Evolutionary conservation across 169 alveolate species (phyloP), one percentile per base, ranked within the genome.

Genomic region (Plasmodium coatneyi): DNA sequence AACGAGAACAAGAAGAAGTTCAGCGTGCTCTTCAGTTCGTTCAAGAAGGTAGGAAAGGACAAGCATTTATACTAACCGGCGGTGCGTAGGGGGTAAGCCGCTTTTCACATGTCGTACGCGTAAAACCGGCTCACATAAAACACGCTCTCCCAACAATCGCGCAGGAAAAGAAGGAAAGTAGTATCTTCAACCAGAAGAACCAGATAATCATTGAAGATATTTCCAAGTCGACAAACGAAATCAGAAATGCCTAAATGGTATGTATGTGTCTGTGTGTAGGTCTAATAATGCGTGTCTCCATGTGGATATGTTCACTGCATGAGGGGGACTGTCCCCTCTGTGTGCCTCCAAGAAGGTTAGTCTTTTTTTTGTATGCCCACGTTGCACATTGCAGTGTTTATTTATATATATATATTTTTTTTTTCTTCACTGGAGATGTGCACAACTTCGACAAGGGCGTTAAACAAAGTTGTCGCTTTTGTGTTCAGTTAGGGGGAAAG

Each of bases 91-190:
- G 36, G 30, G 36, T 19, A 81, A 81, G 3, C 16, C 32, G 32
- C 49, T 39, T 39, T 83, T 41, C 46, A 83, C 74, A n/a, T 19
- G 49, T 71, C 71, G 54, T 12, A 22, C 54, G n/a, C 6, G 16
- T 16, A 49, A 14, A 49, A 49, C 0, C 9, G 25, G 60, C 60
- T 14, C 60, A 49, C 60, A 49, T 49, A 49, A 49, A 49, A 16
- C 1, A 16, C 70, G 72, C 19, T 28, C 32, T 79, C 28, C 30
- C 19, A 54, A 49, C 70, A 16, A 16, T 9, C 22, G 36, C 79
- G 12, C 71, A 84, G 93, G 93, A 84, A 72, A 84, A 84, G 66
- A 84, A 76, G 32, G 93, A 84, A 74, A 84, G 93, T 30, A 34
- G 12, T 5, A 76, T 84, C 52, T 84, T 84, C 79, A 84, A 84